Evolutionary conservation across 768 basidiomycete genomes (phyloP).

Genomic region (Naematelia aurantialba): DNA sequence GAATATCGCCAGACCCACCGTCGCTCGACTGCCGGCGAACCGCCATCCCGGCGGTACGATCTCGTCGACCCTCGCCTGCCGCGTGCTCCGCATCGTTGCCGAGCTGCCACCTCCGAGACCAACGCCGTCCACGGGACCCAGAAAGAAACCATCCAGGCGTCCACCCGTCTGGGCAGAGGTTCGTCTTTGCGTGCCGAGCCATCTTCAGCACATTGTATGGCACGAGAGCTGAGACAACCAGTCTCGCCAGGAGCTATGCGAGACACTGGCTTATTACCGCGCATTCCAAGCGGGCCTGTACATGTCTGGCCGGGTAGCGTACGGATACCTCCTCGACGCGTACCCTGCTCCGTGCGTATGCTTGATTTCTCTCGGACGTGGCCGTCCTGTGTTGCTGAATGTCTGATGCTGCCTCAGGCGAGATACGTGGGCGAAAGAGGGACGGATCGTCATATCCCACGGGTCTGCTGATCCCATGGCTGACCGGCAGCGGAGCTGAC

Average conservation of each 20-base stretch:
- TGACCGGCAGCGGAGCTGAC: no score
- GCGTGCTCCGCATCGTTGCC: slow-evolving; percentile 14
- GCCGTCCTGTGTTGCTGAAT: neutral
- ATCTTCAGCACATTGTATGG: neutral
- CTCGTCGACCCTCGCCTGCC: neutral
- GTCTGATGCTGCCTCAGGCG: slow-evolving; percentile 17
- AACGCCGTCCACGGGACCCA: neutral
- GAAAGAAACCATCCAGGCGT: slow-evolving; percentile 2
- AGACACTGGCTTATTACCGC: slow-evolving; percentile 43
- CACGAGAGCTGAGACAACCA: neutral
- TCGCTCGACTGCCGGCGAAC: no score
- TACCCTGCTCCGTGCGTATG: slow-evolving; percentile 34
- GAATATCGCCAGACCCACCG: no score
- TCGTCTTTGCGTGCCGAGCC: neutral
- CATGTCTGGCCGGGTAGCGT: slow-evolving; percentile 24
- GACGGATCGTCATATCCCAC: slow-evolving; percentile 41
- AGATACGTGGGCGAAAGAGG: slow-evolving; percentile 39
- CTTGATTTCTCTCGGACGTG: neutral
- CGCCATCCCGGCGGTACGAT: no score
- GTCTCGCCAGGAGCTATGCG: slow-evolving; percentile 44
- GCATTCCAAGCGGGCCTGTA: slow-evolving; percentile 42
- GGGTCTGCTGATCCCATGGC: slow-evolving; percentile 21
- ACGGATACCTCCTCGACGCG: slow-evolving; percentile 40
- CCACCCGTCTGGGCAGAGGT: slow-evolving; percentile 40
- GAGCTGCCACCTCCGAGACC: neutral